A percentile compares a stretch with the other conserved stretches of the same genome.
phyloP scores from a whole-genome alignment of 1,284 basidiomycete genomes.

The Cryptococcus sp. region DNA sequence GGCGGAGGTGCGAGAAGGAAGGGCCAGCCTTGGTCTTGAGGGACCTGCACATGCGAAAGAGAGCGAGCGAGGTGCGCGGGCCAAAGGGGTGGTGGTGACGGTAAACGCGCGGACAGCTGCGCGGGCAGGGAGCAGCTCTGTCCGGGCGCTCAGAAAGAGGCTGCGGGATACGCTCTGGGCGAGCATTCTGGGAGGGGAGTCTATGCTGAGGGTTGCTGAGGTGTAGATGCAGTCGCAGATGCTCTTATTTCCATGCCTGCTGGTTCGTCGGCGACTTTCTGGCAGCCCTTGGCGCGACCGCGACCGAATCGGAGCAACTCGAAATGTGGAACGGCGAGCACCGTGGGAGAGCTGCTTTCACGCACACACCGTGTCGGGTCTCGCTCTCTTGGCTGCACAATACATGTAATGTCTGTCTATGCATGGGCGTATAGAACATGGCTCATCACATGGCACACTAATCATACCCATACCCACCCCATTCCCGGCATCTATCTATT shows the following conservation, averaged over 20 bases:
- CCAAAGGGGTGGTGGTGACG: constrained; percentile 4
- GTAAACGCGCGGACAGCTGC: constrained; percentile 3
- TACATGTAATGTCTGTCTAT: too few relatives aligned
- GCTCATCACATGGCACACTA: neutral
- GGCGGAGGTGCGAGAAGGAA: constrained; percentile 9
- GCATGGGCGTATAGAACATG: too few relatives aligned
- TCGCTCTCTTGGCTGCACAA: too few relatives aligned
- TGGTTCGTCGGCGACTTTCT: too few relatives aligned
- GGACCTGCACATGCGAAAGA: constrained; percentile 2
- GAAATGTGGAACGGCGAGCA: neutral
- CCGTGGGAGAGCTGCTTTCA: constrained; percentile 7
- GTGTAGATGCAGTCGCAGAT: too few relatives aligned
- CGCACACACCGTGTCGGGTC: too few relatives aligned
- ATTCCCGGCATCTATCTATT: neutral
- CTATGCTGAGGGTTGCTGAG: too few relatives aligned
- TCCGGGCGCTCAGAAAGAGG: neutral
- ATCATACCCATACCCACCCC: too few relatives aligned
- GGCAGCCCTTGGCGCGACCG: too few relatives aligned
- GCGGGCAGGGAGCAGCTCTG: neutral
- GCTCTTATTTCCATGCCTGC: too few relatives aligned
- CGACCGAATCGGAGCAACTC: neutral
- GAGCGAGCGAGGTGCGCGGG: constrained; percentile 7
- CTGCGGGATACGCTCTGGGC: constrained; percentile 4
- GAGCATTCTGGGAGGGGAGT: neutral
- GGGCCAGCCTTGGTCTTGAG: neutral